Evolutionary conservation across 2,329 filamentous ascomycete genomes (phyloP).

Genomic region (Periconia digitata): DNA sequence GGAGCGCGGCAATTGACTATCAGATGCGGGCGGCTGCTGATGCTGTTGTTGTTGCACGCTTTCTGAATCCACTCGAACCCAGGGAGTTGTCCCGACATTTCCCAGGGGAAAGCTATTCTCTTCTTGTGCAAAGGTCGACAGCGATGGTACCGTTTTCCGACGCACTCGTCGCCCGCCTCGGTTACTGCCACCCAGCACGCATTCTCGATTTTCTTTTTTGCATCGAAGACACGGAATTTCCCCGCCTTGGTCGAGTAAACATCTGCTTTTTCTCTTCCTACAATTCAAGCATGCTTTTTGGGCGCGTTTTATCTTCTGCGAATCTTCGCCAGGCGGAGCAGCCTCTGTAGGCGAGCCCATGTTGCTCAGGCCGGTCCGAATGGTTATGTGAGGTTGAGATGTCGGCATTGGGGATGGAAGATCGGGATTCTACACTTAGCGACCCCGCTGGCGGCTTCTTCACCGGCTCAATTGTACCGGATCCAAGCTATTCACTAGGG

Average conservation of each 20-base stretch:
- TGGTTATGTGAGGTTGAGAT: slow-evolving; percentile 1
- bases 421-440: slow-evolving; percentile 2
- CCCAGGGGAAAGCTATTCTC: slow-evolving; percentile 39
- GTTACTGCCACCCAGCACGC: slow-evolving; percentile 61
- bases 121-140: slow-evolving; percentile 34
- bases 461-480: neutral
- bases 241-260: slow-evolving; percentile 50
- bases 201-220: slow-evolving; percentile 59
- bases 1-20: slow-evolving; percentile 29
- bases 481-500: too few relatives aligned
- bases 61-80: slow-evolving; percentile 23
- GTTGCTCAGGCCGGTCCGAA: slow-evolving; percentile 3
- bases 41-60: slow-evolving; percentile 17
- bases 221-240: slow-evolving; percentile 60
- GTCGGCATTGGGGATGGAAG: slow-evolving; percentile 6
- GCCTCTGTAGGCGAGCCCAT: slow-evolving; percentile 14
- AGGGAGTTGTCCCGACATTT: slow-evolving; percentile 38
- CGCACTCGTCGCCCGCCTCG: slow-evolving; percentile 61
- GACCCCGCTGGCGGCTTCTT: neutral
- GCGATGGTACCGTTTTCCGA: slow-evolving; percentile 48
- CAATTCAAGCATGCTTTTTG: slow-evolving; percentile 37
- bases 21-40: slow-evolving; percentile 5
- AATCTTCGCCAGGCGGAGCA: slow-evolving; percentile 11
- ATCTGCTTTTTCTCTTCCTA: slow-evolving; percentile 43
- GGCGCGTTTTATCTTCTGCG: slow-evolving; percentile 25